Percentiles rank a stretch among this genome's conserved stretches.
These are phyloP conservation scores for Pichia scutulata DNA, from an alignment of 805 yeast genomes.

Conservation along the genomic window DNA sequence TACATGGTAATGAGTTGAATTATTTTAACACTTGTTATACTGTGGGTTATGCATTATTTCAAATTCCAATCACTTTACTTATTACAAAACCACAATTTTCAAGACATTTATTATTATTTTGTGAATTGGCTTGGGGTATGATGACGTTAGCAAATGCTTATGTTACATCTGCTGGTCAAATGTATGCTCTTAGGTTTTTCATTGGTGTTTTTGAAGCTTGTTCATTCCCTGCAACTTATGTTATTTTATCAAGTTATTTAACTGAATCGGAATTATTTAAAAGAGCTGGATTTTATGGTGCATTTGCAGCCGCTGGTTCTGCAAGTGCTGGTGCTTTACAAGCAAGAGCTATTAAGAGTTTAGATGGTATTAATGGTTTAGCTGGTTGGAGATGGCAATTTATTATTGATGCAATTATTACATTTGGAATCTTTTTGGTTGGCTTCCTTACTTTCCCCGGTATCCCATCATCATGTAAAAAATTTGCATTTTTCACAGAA, in stretches of 20 bases:
- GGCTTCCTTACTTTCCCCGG: slow-evolving; percentile 58
- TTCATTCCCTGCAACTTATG: slow-evolving; percentile 54
- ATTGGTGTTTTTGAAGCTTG: slow-evolving; percentile 56
- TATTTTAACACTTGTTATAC: slow-evolving; percentile 22
- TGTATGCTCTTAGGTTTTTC: slow-evolving; percentile 52
- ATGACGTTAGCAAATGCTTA: slow-evolving; percentile 32
- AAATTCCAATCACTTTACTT: slow-evolving; percentile 50
- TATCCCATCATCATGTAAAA: slow-evolving; percentile 27
- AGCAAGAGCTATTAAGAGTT: slow-evolving; percentile 40
- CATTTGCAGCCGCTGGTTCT: slow-evolving; percentile 30
- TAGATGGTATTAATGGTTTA: slow-evolving; percentile 46
- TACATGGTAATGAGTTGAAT: slow-evolving; percentile 19
- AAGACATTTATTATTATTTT: slow-evolving; percentile 39
- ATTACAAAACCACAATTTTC: slow-evolving; percentile 42
- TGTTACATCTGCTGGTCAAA: slow-evolving; percentile 36
- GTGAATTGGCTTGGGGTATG: slow-evolving; percentile 41
- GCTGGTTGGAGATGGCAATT: slow-evolving; percentile 72
- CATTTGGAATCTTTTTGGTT: slow-evolving; percentile 49
- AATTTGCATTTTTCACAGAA: slow-evolving; percentile 32
- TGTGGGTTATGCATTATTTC: slow-evolving; percentile 50
- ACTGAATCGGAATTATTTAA: slow-evolving; percentile 13
- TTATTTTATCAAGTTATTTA: slow-evolving; percentile 24
- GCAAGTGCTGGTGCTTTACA: slow-evolving; percentile 58
- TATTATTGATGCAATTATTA: slow-evolving; percentile 55
- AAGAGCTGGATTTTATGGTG: slow-evolving; percentile 17